A percentile compares a stretch with the other conserved stretches of the same genome.
phyloP scores from a whole-genome alignment of 2,329 filamentous ascomycete species.

The Hypoxylon sp. region DNA sequence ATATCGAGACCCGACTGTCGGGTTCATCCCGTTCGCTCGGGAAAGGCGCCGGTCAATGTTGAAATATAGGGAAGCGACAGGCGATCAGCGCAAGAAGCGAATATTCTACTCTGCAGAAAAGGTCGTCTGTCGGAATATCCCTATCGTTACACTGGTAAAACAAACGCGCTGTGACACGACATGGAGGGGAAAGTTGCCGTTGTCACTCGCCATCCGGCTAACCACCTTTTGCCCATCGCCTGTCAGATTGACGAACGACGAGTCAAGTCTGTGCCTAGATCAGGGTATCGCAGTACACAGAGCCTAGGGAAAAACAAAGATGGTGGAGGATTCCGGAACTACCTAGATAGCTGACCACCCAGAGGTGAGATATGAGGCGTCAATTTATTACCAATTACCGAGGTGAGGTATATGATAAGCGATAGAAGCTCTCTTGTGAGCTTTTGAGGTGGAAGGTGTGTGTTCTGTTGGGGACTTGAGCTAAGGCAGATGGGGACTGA shows the following conservation, averaged over 20 bases:
- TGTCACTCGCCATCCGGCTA: slow-evolving; percentile 36
- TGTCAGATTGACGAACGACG: slow-evolving; percentile 13
- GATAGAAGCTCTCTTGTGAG: not conserved
- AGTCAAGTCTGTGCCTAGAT: slow-evolving; percentile 27
- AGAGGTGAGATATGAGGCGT: not conserved
- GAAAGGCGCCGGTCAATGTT: slow-evolving; percentile 9
- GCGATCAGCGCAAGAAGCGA: slow-evolving; percentile 10
- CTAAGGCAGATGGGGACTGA: not conserved
- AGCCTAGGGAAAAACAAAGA: slow-evolving; percentile 3
- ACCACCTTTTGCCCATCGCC: slow-evolving; percentile 18
- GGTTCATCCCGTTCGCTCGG: slow-evolving; percentile 23
- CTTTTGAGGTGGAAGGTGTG: slow-evolving; percentile 1
- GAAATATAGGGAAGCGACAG: slow-evolving; percentile 20
- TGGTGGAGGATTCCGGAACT: not conserved
- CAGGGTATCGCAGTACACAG: slow-evolving; percentile 9
- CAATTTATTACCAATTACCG: too few species aligned
- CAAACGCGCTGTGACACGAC: slow-evolving; percentile 37
- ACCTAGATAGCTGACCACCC: not conserved
- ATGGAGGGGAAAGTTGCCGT: slow-evolving; percentile 24
- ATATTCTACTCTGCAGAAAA: slow-evolving; percentile 7
- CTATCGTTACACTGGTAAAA: slow-evolving; percentile 25
- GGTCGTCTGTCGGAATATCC: slow-evolving; percentile 17
- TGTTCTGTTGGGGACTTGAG: slow-evolving; percentile 1
- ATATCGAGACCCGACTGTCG: slow-evolving; percentile 12
- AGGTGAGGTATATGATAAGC: too few species aligned